phyloP scores from a whole-genome alignment of 2,329 filamentous ascomycete genomes.

The Penicillium hordei region DNA sequence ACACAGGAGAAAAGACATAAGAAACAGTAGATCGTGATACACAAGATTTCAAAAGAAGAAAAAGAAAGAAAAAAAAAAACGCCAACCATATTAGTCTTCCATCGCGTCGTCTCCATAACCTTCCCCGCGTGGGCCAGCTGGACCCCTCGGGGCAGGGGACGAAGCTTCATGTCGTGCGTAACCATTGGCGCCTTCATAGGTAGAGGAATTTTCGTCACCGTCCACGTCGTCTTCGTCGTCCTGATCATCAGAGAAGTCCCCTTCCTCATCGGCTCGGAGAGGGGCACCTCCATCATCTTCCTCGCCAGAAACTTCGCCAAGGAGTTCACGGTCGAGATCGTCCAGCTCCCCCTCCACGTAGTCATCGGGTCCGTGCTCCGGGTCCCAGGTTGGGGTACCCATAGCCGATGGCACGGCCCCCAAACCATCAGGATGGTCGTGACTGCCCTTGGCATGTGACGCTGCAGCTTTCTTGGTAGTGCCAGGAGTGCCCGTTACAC shows the following conservation, averaged over 20 bases:
- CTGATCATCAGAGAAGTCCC: slow-evolving; percentile 36
- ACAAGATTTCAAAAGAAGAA: slow-evolving; percentile 2
- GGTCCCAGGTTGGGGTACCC: slow-evolving; percentile 29
- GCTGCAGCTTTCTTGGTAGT: slow-evolving; percentile 24
- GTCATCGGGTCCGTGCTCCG: slow-evolving; percentile 26
- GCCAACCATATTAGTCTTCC: slow-evolving; percentile 25
- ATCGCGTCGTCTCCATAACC: slow-evolving; percentile 31
- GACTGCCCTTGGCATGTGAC: slow-evolving; percentile 29
- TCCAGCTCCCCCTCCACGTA: slow-evolving; percentile 39
- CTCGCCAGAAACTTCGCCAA: slow-evolving; percentile 40
- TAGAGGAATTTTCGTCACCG: slow-evolving; percentile 34
- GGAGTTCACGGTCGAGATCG: slow-evolving; percentile 40
- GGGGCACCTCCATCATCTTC: slow-evolving; percentile 29
- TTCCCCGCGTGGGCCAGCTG: slow-evolving; percentile 19
- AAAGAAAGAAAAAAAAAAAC: not conserved
- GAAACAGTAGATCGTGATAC: slow-evolving; percentile 13
- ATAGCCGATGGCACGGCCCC: slow-evolving; percentile 15
- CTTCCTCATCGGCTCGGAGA: slow-evolving; percentile 25
- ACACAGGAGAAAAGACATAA: slow-evolving; percentile 4
- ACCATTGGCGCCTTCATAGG: slow-evolving; percentile 34
- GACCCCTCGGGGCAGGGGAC: slow-evolving; percentile 26
- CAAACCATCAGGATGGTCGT: slow-evolving; percentile 23
- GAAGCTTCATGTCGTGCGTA: slow-evolving; percentile 37
- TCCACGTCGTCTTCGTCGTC: slow-evolving; percentile 32
- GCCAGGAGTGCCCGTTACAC: slow-evolving; percentile 20